Percentiles rank a stretch among this genome's conserved stretches.
Conservation (phyloP, 1,139 yeast genomes). For the Petasospora rhodanensis region DNA sequence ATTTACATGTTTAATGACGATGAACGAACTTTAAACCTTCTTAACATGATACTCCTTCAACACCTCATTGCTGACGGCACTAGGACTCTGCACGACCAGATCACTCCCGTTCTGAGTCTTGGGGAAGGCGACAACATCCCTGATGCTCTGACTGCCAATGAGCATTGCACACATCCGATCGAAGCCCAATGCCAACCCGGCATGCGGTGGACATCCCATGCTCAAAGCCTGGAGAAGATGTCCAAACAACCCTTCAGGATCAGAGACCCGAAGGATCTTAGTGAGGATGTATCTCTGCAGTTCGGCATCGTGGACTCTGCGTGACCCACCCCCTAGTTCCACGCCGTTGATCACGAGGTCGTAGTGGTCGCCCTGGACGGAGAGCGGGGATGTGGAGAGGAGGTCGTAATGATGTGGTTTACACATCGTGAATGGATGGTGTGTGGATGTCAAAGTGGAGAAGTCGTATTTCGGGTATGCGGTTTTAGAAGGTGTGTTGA, state of each 20-base stretch:
- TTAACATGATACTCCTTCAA: conserved; percentile 41
- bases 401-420: conserved; percentile 59
- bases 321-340: conserved; percentile 95
- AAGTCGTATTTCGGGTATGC: conserved; percentile 61
- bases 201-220: conserved; percentile 98
- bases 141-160: conserved; percentile 64
- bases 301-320: conserved; percentile 84
- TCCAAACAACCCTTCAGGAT: conserved; percentile 70
- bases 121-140: conserved; percentile 96
- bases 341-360: conserved; percentile 93
- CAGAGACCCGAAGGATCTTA: conserved; percentile 47
- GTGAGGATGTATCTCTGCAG: conserved; percentile 69
- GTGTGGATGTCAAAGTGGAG: conserved; percentile 60
- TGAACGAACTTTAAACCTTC: conserved; percentile 7
- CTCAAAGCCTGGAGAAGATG: conserved; percentile 78
- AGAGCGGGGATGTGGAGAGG: conserved; percentile 52
- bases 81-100: conserved; percentile 84
- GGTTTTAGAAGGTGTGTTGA: conserved; percentile 16
- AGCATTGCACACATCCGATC: conserved; percentile 93
- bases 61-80: conserved; percentile 46
- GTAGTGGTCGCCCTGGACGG: conserved; percentile 87
- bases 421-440: conserved; percentile 97
- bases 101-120: conserved; percentile 87
- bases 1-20: no score
- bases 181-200: conserved; percentile 93